phyloP scores from a whole-genome alignment of 495 filamentous ascomycete species.

The Aspergillus sclerotiicarbonarius region DNA sequence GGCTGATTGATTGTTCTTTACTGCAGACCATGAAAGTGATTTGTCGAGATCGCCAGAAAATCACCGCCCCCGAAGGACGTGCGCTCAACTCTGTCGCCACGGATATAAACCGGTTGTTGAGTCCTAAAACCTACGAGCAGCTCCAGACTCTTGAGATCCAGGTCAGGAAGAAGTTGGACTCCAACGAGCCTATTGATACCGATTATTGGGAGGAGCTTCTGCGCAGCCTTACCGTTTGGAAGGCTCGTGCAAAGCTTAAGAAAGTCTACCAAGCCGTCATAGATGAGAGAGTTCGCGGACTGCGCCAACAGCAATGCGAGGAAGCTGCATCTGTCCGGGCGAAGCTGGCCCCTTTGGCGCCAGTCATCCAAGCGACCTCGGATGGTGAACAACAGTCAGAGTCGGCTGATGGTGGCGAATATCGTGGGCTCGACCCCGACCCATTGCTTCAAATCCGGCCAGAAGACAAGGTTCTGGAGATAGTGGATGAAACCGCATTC shows the following conservation, averaged over 20 bases:
- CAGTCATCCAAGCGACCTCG: constrained; percentile 13
- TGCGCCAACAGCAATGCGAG: constrained; percentile 66
- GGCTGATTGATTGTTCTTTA: constrained; percentile 23
- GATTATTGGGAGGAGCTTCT: constrained; percentile 97
- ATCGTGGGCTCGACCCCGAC: constrained; percentile 61
- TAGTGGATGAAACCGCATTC: constrained; percentile 61
- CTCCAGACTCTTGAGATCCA: constrained; percentile 80
- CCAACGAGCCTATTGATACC: constrained; percentile 88
- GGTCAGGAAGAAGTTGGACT: constrained; percentile 77
- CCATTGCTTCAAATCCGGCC: constrained; percentile 64
- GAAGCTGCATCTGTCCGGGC: constrained; percentile 61
- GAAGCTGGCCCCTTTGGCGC: constrained; percentile 53
- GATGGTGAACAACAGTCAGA: constrained; percentile 10
- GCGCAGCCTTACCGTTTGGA: constrained; percentile 80
- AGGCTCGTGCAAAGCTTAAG: constrained; percentile 83
- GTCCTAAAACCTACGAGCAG: constrained; percentile 84
- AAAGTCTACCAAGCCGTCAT: constrained; percentile 77
- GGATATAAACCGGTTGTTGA: constrained; percentile 83
- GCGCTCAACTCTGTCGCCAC: constrained; percentile 77
- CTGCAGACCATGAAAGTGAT: constrained; percentile 75
- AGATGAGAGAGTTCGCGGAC: constrained; percentile 63
- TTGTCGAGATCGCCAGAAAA: constrained; percentile 72
- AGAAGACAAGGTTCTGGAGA: constrained; percentile 66
- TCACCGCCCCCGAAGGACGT: constrained; percentile 65
- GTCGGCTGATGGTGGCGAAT: constrained; percentile 20